These are phyloP conservation scores for Ophiosphaerella herpotricha DNA, from an alignment of 2,329 filamentous ascomycete species.

Conservation along the genomic window DNA sequence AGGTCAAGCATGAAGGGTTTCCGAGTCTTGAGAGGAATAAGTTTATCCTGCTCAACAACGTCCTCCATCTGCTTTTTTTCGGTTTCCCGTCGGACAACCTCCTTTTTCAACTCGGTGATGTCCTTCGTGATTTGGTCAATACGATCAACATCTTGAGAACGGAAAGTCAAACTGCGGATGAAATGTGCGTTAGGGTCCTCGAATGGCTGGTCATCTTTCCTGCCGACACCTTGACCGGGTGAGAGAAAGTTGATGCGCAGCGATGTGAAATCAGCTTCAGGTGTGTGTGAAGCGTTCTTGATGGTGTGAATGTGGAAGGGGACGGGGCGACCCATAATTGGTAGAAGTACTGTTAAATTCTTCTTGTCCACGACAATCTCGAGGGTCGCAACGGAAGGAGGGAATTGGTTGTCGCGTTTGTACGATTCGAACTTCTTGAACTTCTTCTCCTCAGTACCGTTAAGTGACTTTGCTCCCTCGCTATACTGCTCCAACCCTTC, in stretches of 20 bases:
- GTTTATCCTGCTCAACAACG: constrained; percentile 97
- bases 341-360: constrained; percentile 86
- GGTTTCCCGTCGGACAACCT: constrained; percentile 87
- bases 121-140: constrained; percentile 90
- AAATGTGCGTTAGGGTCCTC: constrained; percentile 97
- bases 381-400: constrained; percentile 78
- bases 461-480: constrained; percentile 80
- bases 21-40: constrained; percentile 91
- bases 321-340: constrained; percentile 95
- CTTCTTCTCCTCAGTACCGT: constrained; percentile 93
- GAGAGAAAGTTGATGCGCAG: constrained; percentile 97
- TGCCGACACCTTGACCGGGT: constrained; percentile 92
- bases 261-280: constrained; percentile 92
- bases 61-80: constrained; percentile 99
- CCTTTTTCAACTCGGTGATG: constrained; percentile 95
- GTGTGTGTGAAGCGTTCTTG: constrained; percentile 98
- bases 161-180: constrained; percentile 91
- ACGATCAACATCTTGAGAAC: constrained; percentile 84
- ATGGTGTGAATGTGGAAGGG: constrained; percentile 98
- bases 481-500: constrained; percentile 85
- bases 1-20: constrained; percentile 89
- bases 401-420: constrained; percentile 95
- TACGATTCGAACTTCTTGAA: constrained; percentile 99
- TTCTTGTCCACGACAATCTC: constrained; percentile 90
- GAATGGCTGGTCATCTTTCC: constrained; percentile 97